phyloP scores from a whole-genome alignment of 169 alveolate genomes.

The Amoebophrya sp. region DNA sequence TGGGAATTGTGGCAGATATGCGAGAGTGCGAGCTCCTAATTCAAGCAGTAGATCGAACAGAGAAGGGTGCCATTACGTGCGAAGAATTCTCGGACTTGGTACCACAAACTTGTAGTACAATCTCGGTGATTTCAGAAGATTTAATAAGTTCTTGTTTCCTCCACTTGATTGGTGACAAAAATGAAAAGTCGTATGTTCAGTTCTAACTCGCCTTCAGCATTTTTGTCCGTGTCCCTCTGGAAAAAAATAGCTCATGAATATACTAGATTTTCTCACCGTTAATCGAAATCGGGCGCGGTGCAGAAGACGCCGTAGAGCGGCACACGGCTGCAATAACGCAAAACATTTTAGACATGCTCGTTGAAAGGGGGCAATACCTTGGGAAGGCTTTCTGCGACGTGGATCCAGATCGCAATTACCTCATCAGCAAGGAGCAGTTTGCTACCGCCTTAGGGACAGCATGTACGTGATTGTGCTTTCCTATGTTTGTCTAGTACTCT shows the following conservation, averaged over 20 bases:
- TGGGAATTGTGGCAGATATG: background rate
- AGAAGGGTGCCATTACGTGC: constrained; percentile 10
- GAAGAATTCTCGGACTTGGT: background rate
- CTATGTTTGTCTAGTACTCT: too few relatives aligned
- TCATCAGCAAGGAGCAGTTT: constrained; percentile 17
- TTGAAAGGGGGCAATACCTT: background rate
- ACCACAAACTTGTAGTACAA: too few relatives aligned
- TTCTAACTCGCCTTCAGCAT: too few relatives aligned
- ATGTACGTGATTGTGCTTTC: too few relatives aligned
- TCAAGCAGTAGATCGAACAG: background rate
- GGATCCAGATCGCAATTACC: background rate
- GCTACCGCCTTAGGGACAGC: background rate
- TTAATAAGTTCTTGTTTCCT: too few relatives aligned
- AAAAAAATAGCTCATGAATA: too few relatives aligned
- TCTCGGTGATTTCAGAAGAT: too few relatives aligned
- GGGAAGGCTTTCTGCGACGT: constrained; percentile 18
- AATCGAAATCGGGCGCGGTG: background rate
- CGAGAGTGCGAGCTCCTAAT: background rate
- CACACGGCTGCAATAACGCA: constrained; percentile 10
- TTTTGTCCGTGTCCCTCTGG: too few relatives aligned
- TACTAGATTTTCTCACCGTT: background rate
- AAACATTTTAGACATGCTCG: background rate
- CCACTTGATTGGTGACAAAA: too few relatives aligned
- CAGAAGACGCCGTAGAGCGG: constrained; percentile 4
- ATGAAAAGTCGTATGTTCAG: too few relatives aligned